Evolutionary conservation across 1,139 yeast genomes (phyloP), one percentile per base, ranked within the genome.

Genomic region (Yamadazyma spencermartinsiae): DNA sequence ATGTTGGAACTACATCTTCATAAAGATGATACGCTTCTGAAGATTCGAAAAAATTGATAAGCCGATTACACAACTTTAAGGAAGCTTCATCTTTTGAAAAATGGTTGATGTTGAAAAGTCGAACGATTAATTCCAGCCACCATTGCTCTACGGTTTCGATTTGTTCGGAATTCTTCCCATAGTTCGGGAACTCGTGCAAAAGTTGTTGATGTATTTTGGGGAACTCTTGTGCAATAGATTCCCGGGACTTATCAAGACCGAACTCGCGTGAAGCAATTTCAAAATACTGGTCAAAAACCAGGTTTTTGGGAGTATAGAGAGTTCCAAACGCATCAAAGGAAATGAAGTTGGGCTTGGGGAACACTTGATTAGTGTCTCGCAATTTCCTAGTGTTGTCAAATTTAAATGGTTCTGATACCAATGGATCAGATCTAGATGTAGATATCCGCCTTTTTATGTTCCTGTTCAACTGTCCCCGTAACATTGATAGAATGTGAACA

Each of bases 241-340:
- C 60, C 1, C 48, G 39, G 2, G 70, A 58, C 24, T 65, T 64
- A 1, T 55, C 40, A 4, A 79, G 47, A 0, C 82, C 82, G 54
- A 69, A 69, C 36, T 61, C 63, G 12, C 57, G 53, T 2, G 46
- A 33, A 1, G 78, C 79, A 4, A 80, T 68, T 3, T 63, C 58
- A 35, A 70, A 64, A 51, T 83, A 83, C 44, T 76, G 82, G 25
- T 63, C 59, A 30, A 74, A 58, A 0, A 82, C 74, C 0, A 85
- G 77, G 16, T 58, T 60, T n/a, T 62, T 64, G 1, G 88, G 85
- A 0, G 74, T 63, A 52, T 80, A 82, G 8, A 83, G 56, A 0
- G 89, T 82, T 32, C 80, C 82, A 58, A 80, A 82, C 0, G 82
- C 83, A 58, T 83, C 90, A 43, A 83, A 72, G 1, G 88, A 78